A percentile compares a stretch with the other conserved stretches of the same genome.
Evolutionary conservation across 1,284 basidiomycete genomes (phyloP).

Genomic region (Golubevia pallescens): DNA sequence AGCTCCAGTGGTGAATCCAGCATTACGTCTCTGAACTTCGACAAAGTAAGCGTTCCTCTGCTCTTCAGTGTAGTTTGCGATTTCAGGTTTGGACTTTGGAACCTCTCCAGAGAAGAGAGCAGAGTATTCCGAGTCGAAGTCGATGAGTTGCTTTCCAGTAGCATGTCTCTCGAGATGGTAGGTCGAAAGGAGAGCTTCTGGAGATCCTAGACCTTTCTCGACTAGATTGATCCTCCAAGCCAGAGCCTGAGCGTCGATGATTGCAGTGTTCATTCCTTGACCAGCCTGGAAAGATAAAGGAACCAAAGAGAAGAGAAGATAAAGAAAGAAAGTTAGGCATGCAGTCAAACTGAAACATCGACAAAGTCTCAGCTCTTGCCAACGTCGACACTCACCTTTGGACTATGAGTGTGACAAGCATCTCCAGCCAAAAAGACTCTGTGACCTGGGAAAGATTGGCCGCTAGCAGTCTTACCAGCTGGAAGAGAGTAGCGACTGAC

Average conservation of each 20-base stretch:
- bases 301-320: background rate
- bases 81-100: conserved; percentile 46
- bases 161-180: conserved; percentile 65
- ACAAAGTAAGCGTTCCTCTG: conserved; percentile 49
- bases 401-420: conserved; percentile 66
- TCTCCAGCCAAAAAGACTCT: conserved; percentile 65
- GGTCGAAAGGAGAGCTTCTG: conserved; percentile 58
- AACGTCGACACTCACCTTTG: conserved; percentile 44
- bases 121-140: conserved; percentile 65
- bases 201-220: conserved; percentile 65
- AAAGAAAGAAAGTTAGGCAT: background rate
- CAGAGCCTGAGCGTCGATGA: conserved; percentile 66
- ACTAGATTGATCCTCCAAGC: conserved; percentile 66
- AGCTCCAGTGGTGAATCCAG: conserved; percentile 54
- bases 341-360: background rate
- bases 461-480: conserved; percentile 17
- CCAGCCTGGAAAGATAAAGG: conserved; percentile 6
- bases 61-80: conserved; percentile 34
- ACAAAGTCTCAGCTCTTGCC: background rate
- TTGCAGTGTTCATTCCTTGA: conserved; percentile 65
- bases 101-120: conserved; percentile 64
- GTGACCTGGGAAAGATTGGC: conserved; percentile 30
- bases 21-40: conserved; percentile 48
- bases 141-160: conserved; percentile 65
- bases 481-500: conserved; percentile 45